Evolutionary conservation across 2,329 filamentous ascomycete genomes (phyloP), one percentile per base, ranked within the genome.

Genomic region (Xylariaceae sp.): DNA sequence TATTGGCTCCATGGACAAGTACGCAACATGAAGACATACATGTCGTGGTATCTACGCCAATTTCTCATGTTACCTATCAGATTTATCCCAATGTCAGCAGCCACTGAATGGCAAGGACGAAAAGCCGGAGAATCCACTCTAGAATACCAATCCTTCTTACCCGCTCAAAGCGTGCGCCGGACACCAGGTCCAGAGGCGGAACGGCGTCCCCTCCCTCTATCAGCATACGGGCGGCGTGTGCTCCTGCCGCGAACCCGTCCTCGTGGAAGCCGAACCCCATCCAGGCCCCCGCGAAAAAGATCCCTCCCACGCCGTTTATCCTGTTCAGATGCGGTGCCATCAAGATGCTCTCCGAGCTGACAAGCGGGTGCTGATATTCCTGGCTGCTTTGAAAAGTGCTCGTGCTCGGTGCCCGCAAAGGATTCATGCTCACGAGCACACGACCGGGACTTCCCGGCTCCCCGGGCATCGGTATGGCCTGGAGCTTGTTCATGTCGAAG

Each of bases 211-310:
- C 12, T 18, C 29, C 29, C 12, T 31, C 18, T 11, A 31, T 11
- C 15, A 31, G 16, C 16, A 15, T 22, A 14, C 16, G 18, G 12
- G 29, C 29, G 16, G 18, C 29, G 18, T 31, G 18, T 9, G n/a
- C 14, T 12, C 29, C 29, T 5, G 29, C 18, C 12, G 2, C 18
- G 18, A 31, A 31, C 1, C 29, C 29, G 16, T 31, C 29, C 18
- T 31, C 29, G 29, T 31, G 29, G 18, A 31, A 31, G 12, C 29
- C 29, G 18, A 31, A 31, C 5, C 29, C 29, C 29, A 31, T 31
- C 29, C 29, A 31, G 15, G 29, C 29, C 4, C 29, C 29, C 12
- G 29, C 29, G 16, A 19, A 31, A 11, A 14, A 12, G 18, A 31
- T 31, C 12, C 12, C 18, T 1, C 12, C 18, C 14, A 21, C 14